Conservation (phyloP, 2,329 filamentous ascomycete genomes). For the Raffaelea arxii region DNA sequence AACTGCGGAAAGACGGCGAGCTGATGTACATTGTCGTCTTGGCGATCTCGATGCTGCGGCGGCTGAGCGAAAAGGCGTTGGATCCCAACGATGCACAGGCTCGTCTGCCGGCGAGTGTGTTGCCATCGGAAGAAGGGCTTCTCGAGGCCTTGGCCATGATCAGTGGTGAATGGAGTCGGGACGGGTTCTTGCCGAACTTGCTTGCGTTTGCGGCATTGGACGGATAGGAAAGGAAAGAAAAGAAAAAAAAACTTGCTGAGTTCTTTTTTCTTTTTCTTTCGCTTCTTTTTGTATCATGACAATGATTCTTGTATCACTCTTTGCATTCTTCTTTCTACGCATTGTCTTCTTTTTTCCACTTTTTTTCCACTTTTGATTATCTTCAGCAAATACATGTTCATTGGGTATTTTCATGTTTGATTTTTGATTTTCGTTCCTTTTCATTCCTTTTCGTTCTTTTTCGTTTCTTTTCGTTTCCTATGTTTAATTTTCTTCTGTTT, state of each 20-base stretch:
- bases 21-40: constrained; percentile 56
- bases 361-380: neutral
- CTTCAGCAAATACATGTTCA: neutral
- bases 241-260: too few relatives aligned
- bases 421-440: neutral
- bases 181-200: constrained; percentile 58
- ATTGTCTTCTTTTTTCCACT: neutral
- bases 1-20: constrained; percentile 36
- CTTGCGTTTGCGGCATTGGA: constrained; percentile 52
- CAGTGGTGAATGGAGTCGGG: constrained; percentile 50
- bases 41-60: constrained; percentile 57
- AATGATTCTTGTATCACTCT: neutral
- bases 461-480: neutral
- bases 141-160: constrained; percentile 58
- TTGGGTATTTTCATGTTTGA: too few relatives aligned
- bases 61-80: constrained; percentile 56
- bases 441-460: neutral
- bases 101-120: constrained; percentile 47
- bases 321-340: neutral
- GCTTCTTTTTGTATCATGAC: neutral
- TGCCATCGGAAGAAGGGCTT: constrained; percentile 59
- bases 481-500: neutral
- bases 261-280: constrained; percentile 1
- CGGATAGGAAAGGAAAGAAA: too few relatives aligned
- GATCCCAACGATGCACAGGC: constrained; percentile 42